Evolutionary conservation across 2,329 filamentous ascomycete genomes (phyloP).

Genomic region (Colletotrichum sp.): DNA sequence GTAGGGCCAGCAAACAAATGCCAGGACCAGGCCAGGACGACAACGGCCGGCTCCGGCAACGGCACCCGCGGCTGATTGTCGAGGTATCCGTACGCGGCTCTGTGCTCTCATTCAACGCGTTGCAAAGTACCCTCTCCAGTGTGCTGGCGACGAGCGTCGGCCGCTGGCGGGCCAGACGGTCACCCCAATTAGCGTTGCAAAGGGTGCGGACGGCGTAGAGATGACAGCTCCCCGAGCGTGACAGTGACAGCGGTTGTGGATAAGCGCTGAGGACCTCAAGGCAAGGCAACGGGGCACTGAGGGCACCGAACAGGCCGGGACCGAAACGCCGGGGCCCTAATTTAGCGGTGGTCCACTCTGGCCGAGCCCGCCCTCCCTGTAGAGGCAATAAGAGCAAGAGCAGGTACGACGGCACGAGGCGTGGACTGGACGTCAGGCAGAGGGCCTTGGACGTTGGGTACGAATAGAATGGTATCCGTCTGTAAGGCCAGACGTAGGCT

Average conservation of each 20-base stretch:
- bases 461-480: background rate
- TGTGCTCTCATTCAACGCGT: background rate
- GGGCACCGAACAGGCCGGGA: background rate
- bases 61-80: background rate
- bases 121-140: background rate
- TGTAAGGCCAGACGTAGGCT: background rate
- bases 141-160: background rate
- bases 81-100: background rate
- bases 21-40: background rate
- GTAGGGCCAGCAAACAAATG: background rate
- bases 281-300: background rate
- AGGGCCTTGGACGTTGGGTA: background rate
- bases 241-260: background rate
- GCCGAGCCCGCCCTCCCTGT: background rate
- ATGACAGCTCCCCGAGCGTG: background rate
- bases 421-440: background rate
- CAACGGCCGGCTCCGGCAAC: background rate
- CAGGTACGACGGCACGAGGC: background rate
- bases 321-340: constrained; percentile 1
- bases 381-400: background rate
- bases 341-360: background rate
- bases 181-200: background rate
- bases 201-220: background rate
- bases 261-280: background rate
- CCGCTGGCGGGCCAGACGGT: background rate